phyloP scores from a whole-genome alignment of 140 eudicot genomes.

The Erigeron philadelphicus region DNA sequence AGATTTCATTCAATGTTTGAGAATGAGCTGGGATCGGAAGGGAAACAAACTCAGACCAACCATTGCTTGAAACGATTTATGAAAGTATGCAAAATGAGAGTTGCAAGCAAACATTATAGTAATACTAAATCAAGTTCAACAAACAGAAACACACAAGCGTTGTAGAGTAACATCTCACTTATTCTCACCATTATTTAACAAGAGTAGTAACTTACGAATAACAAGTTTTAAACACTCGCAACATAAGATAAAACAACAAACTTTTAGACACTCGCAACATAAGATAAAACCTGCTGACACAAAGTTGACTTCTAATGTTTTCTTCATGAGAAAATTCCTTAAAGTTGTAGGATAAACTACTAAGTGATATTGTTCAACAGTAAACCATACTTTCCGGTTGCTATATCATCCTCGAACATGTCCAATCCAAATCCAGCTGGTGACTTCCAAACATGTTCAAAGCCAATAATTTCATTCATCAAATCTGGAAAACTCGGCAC shows the following conservation, averaged over 20 bases:
- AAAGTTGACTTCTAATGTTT: conserved; percentile 18
- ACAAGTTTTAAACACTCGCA: not conserved
- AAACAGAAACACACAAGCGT: too few species aligned
- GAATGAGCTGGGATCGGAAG: too few species aligned
- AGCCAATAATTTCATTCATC: conserved; percentile 34
- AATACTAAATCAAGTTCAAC: too few species aligned
- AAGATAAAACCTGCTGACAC: conserved; percentile 6
- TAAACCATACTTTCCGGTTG: conserved; percentile 2
- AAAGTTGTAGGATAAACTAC: conserved; percentile 26
- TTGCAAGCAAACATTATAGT: too few species aligned
- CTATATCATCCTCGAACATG: conserved; percentile 7
- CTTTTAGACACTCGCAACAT: too few species aligned
- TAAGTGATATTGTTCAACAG: conserved; percentile 25
- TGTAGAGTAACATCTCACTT: too few species aligned
- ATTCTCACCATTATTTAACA: too few species aligned
- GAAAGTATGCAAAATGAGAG: too few species aligned
- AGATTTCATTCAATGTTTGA: too few species aligned
- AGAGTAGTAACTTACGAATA: not conserved
- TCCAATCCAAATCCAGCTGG: conserved; percentile 16
- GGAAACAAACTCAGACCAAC: too few species aligned
- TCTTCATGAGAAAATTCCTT: conserved; percentile 21
- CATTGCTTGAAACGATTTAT: too few species aligned
- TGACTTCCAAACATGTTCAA: conserved; percentile 30
- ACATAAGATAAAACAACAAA: conserved; percentile 8
- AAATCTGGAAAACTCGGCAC: conserved; percentile 61